Evolutionary conservation across 352 stramenopile species (phyloP).

Genomic region (Phytophthora palmivora): DNA sequence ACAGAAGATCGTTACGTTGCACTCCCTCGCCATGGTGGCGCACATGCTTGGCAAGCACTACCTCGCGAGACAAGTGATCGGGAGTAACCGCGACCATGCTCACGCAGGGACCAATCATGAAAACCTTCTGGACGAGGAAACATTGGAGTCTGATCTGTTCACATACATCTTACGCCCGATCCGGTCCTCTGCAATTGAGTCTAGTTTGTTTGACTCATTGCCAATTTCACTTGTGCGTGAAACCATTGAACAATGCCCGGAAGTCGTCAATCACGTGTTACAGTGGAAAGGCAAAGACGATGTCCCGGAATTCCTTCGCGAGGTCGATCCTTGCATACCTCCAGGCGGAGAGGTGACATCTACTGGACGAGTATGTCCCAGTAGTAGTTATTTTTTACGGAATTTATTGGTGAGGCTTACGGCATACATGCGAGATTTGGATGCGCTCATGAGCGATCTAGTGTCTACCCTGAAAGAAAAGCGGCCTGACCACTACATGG

Average conservation of each 20-base stretch:
- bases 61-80: conserved; percentile 34
- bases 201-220: conserved; percentile 73
- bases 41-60: conserved; percentile 73
- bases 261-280: conserved; percentile 80
- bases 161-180: conserved; percentile 84
- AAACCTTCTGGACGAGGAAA: conserved; percentile 50
- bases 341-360: background rate
- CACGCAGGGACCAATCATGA: conserved; percentile 14
- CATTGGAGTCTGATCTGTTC: conserved; percentile 73
- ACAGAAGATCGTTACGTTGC: conserved; percentile 52
- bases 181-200: conserved; percentile 82
- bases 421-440: conserved; percentile 32
- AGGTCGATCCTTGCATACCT: conserved; percentile 35
- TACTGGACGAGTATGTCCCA: conserved; percentile 11
- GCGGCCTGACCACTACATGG: conserved; percentile 12
- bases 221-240: conserved; percentile 79
- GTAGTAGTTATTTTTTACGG: conserved; percentile 41
- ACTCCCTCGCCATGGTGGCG: conserved; percentile 62
- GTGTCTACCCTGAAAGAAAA: conserved; percentile 28
- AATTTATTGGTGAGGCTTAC: conserved; percentile 37
- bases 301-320: conserved; percentile 52
- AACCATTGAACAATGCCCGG: conserved; percentile 79
- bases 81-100: background rate
- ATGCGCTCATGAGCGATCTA: conserved; percentile 31
- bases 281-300: conserved; percentile 79